phyloP scores from a whole-genome alignment of 208 protist genomes.

The Phytomonas francai region DNA sequence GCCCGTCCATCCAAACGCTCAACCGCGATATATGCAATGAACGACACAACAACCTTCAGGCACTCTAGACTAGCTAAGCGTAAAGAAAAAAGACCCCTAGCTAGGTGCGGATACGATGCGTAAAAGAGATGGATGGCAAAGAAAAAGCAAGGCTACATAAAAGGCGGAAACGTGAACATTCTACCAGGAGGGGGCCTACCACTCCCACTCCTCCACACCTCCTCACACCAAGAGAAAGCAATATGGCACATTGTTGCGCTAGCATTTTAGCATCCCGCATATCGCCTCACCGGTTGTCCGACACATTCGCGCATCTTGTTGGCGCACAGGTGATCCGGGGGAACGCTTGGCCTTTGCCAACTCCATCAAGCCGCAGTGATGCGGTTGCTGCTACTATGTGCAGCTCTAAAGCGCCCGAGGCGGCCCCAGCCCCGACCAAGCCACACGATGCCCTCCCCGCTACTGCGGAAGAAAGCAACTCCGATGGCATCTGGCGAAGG shows the following conservation, averaged over 20 bases:
- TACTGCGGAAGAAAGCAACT: conserved; percentile 43
- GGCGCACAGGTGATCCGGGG: neutral
- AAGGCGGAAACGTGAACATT: neutral
- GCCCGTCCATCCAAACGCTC: neutral
- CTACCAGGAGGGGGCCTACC: neutral
- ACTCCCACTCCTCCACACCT: neutral
- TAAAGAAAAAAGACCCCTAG: neutral
- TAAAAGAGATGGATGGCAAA: neutral
- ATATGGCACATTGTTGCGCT: neutral
- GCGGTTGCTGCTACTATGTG: neutral
- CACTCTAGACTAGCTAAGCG: neutral
- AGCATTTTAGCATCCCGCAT: neutral
- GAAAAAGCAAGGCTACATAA: neutral
- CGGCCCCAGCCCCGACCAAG: neutral
- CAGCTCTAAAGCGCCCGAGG: neutral
- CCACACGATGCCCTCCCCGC: neutral
- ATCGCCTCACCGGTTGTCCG: neutral
- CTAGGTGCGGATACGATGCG: neutral
- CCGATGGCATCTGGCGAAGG: conserved; percentile 55
- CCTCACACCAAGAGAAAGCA: neutral
- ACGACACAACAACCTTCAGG: neutral
- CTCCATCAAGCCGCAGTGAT: too few relatives aligned
- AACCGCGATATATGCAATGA: neutral
- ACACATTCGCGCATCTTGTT: neutral
- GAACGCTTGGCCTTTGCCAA: neutral